Conservation (phyloP, 345 rosid species). For the Syzygium aromaticum region DNA sequence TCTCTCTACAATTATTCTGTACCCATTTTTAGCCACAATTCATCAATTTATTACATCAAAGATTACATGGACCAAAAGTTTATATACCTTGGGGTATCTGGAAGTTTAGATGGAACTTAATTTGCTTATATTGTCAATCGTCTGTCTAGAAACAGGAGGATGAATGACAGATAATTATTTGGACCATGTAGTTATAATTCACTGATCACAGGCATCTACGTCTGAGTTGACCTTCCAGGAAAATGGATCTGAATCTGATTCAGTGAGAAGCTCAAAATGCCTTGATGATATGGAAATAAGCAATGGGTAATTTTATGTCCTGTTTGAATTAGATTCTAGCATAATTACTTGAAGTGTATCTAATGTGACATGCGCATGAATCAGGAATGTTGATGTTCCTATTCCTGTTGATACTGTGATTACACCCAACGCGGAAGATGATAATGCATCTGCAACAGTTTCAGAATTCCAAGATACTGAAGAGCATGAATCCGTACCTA, state of each 20-base stretch:
- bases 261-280: conserved; percentile 23
- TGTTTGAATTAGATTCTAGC: background rate
- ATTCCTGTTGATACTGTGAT: conserved; percentile 22
- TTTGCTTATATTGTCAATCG: background rate
- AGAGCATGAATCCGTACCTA: conserved; percentile 19
- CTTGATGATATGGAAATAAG: conserved; percentile 22
- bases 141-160: background rate
- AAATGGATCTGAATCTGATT: conserved; percentile 45
- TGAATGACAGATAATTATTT: background rate
- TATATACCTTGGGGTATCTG: background rate
- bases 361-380: conserved; percentile 12
- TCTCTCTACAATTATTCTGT: background rate
- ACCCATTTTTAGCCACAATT: background rate
- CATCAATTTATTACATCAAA: background rate
- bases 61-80: background rate
- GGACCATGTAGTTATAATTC: background rate
- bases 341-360: background rate
- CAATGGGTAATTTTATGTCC: conserved; percentile 38
- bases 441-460: conserved; percentile 10
- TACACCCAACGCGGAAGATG: conserved; percentile 31
- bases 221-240: conserved; percentile 47
- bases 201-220: conserved; percentile 38
- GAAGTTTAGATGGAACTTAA: background rate
- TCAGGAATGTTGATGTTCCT: conserved; percentile 40
- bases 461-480: conserved; percentile 17